A percentile compares a stretch with the other conserved stretches of the same genome.
Evolutionary conservation across 108 stramenopile genomes (phyloP).

Genomic region (Stephanodiscus minutulus): DNA sequence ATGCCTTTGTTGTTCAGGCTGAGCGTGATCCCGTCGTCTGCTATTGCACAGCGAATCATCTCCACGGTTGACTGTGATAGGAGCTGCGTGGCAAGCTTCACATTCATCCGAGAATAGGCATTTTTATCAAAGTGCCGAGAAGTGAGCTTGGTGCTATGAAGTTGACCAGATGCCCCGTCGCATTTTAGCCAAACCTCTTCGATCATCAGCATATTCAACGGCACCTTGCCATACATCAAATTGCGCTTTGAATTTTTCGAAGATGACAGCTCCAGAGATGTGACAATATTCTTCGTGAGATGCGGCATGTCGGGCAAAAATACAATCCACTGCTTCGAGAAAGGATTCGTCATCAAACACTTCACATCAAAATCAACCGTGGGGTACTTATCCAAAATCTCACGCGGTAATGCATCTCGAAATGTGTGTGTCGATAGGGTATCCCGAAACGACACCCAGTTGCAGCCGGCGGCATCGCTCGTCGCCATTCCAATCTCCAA

Average conservation of each 20-base stretch:
- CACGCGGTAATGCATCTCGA: neutral
- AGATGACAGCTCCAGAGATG: slow-evolving; percentile 5
- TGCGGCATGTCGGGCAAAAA: slow-evolving; percentile 18
- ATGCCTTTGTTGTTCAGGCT: neutral
- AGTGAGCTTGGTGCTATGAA: slow-evolving; percentile 8
- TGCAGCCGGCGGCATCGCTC: no score
- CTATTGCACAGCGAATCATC: neutral
- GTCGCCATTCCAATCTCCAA: no score
- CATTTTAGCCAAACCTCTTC: neutral
- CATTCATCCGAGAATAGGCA: no score
- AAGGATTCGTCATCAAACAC: neutral
- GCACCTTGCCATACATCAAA: no score
- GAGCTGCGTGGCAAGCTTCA: neutral
- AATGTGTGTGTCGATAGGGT: no score
- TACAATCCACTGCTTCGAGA: neutral
- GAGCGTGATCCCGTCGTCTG: neutral
- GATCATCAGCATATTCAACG: neutral
- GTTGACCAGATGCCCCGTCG: slow-evolving; percentile 1
- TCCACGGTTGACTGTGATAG: neutral
- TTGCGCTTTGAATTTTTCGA: slow-evolving; percentile 8
- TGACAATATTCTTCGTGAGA: no score
- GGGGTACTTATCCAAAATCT: neutral
- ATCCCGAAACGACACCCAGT: no score
- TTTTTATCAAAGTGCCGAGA: no score
- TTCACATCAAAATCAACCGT: no score